Conservation (phyloP, 768 basidiomycete species). For the Leucocoprinus sp. region DNA sequence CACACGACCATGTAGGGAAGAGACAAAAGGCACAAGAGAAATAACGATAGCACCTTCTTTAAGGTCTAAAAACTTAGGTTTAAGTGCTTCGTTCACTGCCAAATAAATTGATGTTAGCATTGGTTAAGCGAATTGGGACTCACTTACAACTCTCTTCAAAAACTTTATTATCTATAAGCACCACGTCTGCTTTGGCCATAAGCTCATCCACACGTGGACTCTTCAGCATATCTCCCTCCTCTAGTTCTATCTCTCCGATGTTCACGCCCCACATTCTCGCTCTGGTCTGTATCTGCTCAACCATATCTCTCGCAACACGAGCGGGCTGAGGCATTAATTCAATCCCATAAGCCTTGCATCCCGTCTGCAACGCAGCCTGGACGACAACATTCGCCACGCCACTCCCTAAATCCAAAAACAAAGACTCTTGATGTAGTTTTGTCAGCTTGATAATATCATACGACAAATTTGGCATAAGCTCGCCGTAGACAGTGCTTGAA, state of each 20-base stretch:
- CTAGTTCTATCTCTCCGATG: constrained; percentile 67
- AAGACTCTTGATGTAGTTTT: constrained; percentile 46
- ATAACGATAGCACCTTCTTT: constrained; percentile 90
- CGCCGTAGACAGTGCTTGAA: constrained; percentile 83
- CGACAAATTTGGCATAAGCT: constrained; percentile 77
- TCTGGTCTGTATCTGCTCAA: constrained; percentile 64
- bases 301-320: constrained; percentile 67
- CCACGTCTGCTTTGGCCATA: constrained; percentile 78
- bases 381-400: constrained; percentile 83
- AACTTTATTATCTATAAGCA: constrained; percentile 85
- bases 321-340: constrained; percentile 76
- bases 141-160: constrained; percentile 66
- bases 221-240: constrained; percentile 81
- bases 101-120: constrained; percentile 11
- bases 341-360: constrained; percentile 70
- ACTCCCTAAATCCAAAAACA: constrained; percentile 79
- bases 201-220: constrained; percentile 59
- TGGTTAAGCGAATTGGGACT: constrained; percentile 24
- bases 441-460: constrained; percentile 60
- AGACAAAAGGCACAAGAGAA: constrained; percentile 80
- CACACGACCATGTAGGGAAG: constrained; percentile 60
- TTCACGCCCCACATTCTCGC: constrained; percentile 89
- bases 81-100: constrained; percentile 81
- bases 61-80: constrained; percentile 87
- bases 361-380: constrained; percentile 75